These are phyloP conservation scores for Panaeolus papilionaceus DNA, from an alignment of 768 basidiomycete species.

Conservation along the genomic window DNA sequence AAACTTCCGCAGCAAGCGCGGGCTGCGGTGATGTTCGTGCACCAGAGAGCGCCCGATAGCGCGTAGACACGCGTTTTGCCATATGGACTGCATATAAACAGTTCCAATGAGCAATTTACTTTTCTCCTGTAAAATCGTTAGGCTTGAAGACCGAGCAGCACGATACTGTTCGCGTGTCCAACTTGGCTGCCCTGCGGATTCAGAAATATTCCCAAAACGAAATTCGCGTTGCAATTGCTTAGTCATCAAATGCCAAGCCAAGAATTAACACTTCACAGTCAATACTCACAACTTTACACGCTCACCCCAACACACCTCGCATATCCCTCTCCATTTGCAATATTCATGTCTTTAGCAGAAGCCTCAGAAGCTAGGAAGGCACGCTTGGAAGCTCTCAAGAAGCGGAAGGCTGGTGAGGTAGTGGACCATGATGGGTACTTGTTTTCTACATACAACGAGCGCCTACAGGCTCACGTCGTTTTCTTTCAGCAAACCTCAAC, in stretches of 20 bases:
- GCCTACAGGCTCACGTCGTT: slow-evolving; percentile 14
- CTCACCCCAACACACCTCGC: not conserved
- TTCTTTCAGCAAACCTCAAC: slow-evolving; percentile 39
- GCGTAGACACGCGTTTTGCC: slow-evolving; percentile 35
- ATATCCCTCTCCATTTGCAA: not conserved
- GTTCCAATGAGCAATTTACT: slow-evolving; percentile 11
- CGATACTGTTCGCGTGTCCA: slow-evolving; percentile 5
- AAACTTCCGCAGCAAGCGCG: slow-evolving; percentile 5
- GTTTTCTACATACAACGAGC: not conserved
- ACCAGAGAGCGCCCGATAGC: slow-evolving; percentile 29
- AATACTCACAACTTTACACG: not conserved
- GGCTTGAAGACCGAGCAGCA: slow-evolving; percentile 5
- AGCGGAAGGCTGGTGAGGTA: slow-evolving; percentile 67
- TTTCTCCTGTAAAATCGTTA: slow-evolving; percentile 10
- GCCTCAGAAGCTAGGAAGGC: slow-evolving; percentile 83
- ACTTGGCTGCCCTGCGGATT: not conserved
- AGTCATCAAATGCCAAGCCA: slow-evolving; percentile 8
- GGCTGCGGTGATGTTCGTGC: not conserved
- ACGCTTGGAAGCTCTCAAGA: slow-evolving; percentile 78
- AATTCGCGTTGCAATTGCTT: slow-evolving; percentile 10
- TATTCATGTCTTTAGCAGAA: slow-evolving; percentile 66
- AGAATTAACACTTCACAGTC: not conserved
- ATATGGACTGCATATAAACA: slow-evolving; percentile 34
- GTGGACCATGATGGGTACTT: slow-evolving; percentile 49
- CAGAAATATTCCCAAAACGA: slow-evolving; percentile 10